A percentile compares a stretch with the other conserved stretches of the same genome.
phyloP scores from a whole-genome alignment of 225 moss, liverwort and hornwort species.

The Climacium dendroides region DNA sequence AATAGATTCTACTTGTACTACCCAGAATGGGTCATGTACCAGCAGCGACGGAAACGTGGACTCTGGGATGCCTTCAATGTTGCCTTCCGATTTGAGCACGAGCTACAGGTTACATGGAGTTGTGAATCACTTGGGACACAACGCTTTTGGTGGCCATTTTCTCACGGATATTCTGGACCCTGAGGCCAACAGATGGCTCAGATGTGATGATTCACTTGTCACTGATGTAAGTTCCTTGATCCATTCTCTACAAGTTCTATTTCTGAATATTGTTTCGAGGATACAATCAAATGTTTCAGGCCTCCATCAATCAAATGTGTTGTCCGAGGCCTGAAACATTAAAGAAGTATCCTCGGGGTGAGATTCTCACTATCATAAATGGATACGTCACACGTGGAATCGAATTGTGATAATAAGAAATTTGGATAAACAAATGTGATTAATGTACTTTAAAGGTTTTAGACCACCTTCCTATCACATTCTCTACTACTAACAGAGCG shows the following conservation, averaged over 20 bases:
- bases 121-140: conserved; percentile 34
- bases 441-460: too few relatives aligned
- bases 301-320: too few relatives aligned
- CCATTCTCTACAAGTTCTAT: not conserved
- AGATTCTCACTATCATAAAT: not conserved
- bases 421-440: not conserved
- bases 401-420: not conserved
- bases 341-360: not conserved
- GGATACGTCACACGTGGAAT: not conserved
- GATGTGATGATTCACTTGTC: conserved; percentile 38
- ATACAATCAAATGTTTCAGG: too few relatives aligned
- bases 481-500: not conserved
- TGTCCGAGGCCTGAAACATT: not conserved
- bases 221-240: conserved; percentile 3
- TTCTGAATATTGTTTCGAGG: not conserved
- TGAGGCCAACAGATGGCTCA: conserved; percentile 23
- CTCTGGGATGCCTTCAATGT: not conserved
- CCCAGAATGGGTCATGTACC: not conserved
- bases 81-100: not conserved
- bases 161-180: conserved; percentile 20
- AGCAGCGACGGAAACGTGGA: not conserved
- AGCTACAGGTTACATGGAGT: conserved; percentile 32
- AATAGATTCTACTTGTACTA: not conserved
- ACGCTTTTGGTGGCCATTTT: conserved; percentile 31
- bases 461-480: not conserved